phyloP scores from a whole-genome alignment of 495 filamentous ascomycete genomes.

The Parmelia sp. region DNA sequence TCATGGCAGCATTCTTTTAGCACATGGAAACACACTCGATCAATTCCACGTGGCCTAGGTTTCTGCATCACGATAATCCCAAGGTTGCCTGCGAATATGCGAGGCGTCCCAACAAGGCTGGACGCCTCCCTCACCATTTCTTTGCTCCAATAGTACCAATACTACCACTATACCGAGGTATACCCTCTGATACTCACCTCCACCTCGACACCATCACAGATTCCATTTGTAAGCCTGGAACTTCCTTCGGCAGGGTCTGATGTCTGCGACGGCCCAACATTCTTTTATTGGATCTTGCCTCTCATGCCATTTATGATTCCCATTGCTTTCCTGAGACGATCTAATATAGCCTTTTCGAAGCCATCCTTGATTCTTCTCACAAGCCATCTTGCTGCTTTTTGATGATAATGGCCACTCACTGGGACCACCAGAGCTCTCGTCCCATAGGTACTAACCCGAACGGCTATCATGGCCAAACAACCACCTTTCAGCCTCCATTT shows the following conservation, averaged over 20 bases:
- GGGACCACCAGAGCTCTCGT: neutral
- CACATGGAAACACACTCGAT: neutral
- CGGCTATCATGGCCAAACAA: conserved; percentile 2
- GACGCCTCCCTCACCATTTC: neutral
- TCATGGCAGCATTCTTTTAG: neutral
- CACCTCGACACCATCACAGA: neutral
- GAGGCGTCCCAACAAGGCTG: conserved; percentile 1
- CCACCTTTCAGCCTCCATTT: neutral
- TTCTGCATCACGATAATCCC: conserved; percentile 1
- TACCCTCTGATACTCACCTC: neutral
- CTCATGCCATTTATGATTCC: neutral
- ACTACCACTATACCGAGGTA: neutral
- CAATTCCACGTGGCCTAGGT: neutral
- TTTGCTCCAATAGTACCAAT: neutral
- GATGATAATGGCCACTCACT: conserved; percentile 2
- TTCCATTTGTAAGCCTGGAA: neutral
- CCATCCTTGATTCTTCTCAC: neutral
- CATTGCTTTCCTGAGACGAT: neutral
- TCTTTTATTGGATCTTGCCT: neutral
- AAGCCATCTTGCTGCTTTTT: neutral
- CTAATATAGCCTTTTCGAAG: neutral
- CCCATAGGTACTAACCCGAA: conserved; percentile 1
- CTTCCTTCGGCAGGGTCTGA: neutral
- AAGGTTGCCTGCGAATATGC: conserved; percentile 1
- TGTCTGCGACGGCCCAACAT: neutral